A percentile compares a stretch with the other conserved stretches of the same genome.
Evolutionary conservation across 2,329 filamentous ascomycete genomes (phyloP).

Genomic region (Aschersonia sp.): DNA sequence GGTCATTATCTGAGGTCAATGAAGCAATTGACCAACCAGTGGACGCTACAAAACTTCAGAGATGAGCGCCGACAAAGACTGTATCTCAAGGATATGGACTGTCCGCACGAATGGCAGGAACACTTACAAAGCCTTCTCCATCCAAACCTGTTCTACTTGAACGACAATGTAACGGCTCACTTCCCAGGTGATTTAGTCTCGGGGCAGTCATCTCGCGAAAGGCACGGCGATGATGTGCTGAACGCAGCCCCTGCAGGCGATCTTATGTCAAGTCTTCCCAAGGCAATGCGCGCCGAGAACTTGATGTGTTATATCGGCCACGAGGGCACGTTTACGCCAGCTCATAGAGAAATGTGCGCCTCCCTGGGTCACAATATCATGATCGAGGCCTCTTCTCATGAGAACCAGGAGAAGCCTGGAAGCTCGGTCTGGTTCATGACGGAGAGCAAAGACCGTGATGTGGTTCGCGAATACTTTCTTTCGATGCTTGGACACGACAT

Average conservation of each 20-base stretch:
- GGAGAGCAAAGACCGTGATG: constrained; percentile 77
- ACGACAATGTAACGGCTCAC: constrained; percentile 50
- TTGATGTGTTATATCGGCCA: constrained; percentile 98
- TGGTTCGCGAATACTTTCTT: constrained; percentile 87
- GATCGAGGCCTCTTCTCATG: constrained; percentile 72
- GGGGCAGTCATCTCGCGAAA: constrained; percentile 14
- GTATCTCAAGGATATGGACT: constrained; percentile 96
- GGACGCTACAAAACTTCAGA: constrained; percentile 59
- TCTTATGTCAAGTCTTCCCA: constrained; percentile 82
- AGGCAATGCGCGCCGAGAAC: constrained; percentile 83
- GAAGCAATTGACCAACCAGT: constrained; percentile 71
- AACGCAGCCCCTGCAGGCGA: constrained; percentile 66
- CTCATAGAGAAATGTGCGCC: constrained; percentile 95
- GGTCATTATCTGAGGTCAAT: constrained; percentile 85
- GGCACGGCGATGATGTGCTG: constrained; percentile 22
- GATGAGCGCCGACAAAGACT: constrained; percentile 72
- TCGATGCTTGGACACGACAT: constrained; percentile 91
- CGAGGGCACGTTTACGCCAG: constrained; percentile 91
- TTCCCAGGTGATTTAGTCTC: constrained; percentile 2
- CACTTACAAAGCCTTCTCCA: constrained; percentile 68
- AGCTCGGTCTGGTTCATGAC: constrained; percentile 99
- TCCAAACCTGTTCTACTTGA: constrained; percentile 75
- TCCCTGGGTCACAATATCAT: constrained; percentile 95
- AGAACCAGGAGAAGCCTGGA: constrained; percentile 65
- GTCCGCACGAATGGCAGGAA: constrained; percentile 73